These are phyloP conservation scores for Emericellopsis terricola DNA, from an alignment of 495 filamentous ascomycete species.

Conservation along the genomic window DNA sequence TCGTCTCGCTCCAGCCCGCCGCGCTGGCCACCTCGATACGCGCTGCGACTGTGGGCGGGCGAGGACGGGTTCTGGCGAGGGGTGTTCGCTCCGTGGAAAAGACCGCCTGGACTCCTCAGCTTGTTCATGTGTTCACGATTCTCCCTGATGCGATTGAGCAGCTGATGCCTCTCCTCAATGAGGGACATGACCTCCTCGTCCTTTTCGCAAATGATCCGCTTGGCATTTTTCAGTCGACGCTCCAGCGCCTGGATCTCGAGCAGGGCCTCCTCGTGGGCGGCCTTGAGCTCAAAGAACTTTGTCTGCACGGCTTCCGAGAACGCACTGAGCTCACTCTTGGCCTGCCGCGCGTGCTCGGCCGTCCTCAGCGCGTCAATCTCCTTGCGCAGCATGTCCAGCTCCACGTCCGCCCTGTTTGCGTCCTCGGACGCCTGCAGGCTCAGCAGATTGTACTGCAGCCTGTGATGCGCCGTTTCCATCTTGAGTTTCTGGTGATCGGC, in stretches of 20 bases:
- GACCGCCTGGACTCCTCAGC: constrained; percentile 38
- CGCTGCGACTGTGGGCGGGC: constrained; percentile 26
- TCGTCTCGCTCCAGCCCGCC: constrained; percentile 52
- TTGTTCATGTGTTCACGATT: constrained; percentile 69
- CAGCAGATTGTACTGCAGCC: constrained; percentile 76
- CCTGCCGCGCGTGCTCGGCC: constrained; percentile 31
- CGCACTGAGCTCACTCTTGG: constrained; percentile 21
- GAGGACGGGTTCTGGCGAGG: constrained; percentile 30
- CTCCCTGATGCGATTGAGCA: constrained; percentile 69
- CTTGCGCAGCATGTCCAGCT: constrained; percentile 78
- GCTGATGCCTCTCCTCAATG: constrained; percentile 49
- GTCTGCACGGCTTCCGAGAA: constrained; percentile 20
- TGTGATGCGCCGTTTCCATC: constrained; percentile 77
- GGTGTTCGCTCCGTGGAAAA: constrained; percentile 32
- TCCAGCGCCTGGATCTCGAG: constrained; percentile 44
- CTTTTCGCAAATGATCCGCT: constrained; percentile 49
- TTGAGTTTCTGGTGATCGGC: constrained; percentile 45
- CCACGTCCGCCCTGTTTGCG: constrained; percentile 72
- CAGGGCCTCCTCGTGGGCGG: constrained; percentile 37
- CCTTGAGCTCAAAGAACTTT: constrained; percentile 28
- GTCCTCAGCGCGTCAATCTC: constrained; percentile 77
- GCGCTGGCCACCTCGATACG: constrained; percentile 17
- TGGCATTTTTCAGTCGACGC: constrained; percentile 49
- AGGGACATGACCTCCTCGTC: constrained; percentile 49
- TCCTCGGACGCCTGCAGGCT: constrained; percentile 75